These are phyloP conservation scores for Zalaria sp. DNA, from an alignment of 2,329 filamentous ascomycete genomes.

Conservation along the genomic window DNA sequence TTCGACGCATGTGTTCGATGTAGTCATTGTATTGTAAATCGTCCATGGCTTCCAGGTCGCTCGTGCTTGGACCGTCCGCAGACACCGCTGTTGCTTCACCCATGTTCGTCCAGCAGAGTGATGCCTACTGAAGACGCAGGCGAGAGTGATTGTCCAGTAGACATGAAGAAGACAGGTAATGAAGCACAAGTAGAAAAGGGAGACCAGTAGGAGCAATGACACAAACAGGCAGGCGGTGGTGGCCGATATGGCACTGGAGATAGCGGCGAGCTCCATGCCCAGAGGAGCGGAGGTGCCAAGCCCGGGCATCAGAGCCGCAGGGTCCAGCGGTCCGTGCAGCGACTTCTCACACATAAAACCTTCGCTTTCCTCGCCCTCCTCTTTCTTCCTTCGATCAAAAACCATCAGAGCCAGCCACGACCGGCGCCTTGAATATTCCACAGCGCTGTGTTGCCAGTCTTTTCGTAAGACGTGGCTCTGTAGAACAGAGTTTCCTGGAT, in stretches of 20 bases:
- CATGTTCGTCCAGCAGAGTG: neutral
- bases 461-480: conserved; percentile 45
- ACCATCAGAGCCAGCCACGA: conserved; percentile 56
- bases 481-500: conserved; percentile 40
- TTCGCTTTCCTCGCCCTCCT: conserved; percentile 6
- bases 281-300: too few species aligned
- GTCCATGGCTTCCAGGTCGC: conserved; percentile 6
- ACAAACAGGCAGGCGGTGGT: neutral
- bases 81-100: neutral
- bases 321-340: too few species aligned
- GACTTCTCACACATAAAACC: neutral
- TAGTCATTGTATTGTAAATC: conserved; percentile 24
- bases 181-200: neutral
- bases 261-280: neutral
- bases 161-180: conserved; percentile 1
- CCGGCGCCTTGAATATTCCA: conserved; percentile 41
- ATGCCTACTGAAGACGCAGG: neutral
- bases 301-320: too few species aligned
- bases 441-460: conserved; percentile 58
- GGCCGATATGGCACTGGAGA: neutral
- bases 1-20: conserved; percentile 30
- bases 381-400: conserved; percentile 41
- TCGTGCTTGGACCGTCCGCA: conserved; percentile 16
- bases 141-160: neutral
- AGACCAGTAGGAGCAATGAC: neutral